Percentiles rank a stretch among this genome's conserved stretches.
phyloP scores from a whole-genome alignment of 1,139 yeast species.

The Williopsis jadinii region DNA sequence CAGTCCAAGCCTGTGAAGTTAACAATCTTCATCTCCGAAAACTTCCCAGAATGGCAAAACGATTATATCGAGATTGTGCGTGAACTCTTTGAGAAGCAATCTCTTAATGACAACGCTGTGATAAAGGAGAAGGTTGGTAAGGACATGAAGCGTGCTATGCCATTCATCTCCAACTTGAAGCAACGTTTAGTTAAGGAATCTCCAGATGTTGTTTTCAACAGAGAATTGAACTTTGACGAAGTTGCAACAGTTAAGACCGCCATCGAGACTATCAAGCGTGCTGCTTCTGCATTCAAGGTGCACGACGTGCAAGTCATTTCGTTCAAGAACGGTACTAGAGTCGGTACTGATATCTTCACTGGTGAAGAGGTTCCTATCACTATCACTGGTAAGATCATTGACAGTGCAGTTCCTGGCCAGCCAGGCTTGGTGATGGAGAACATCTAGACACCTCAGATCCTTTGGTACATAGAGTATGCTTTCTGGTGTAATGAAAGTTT shows the following conservation, averaged over 20 bases:
- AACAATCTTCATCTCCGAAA: conserved; percentile 63
- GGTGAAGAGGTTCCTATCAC: conserved; percentile 65
- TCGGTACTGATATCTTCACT: conserved; percentile 59
- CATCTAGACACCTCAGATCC: conserved; percentile 19
- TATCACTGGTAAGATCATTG: conserved; percentile 62
- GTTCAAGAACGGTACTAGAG: conserved; percentile 51
- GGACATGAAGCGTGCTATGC: conserved; percentile 96
- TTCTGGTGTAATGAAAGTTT: not conserved
- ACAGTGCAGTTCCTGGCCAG: conserved; percentile 84
- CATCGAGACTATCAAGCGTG: conserved; percentile 49
- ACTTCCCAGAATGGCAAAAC: conserved; percentile 97
- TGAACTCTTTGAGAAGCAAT: conserved; percentile 61
- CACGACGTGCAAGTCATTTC: conserved; percentile 53
- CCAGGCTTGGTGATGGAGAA: conserved; percentile 83
- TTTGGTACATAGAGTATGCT: not conserved
- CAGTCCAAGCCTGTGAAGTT: conserved; percentile 65
- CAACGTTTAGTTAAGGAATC: conserved; percentile 66
- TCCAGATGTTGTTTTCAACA: conserved; percentile 75
- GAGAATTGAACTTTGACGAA: conserved; percentile 82
- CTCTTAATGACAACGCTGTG: conserved; percentile 54
- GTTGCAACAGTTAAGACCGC: conserved; percentile 52
- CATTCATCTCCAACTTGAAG: conserved; percentile 82
- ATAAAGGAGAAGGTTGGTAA: conserved; percentile 57
- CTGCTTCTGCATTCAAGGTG: conserved; percentile 59
- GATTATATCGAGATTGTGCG: conserved; percentile 79